phyloP scores from a whole-genome alignment of 139 green algal species.

The Picochlorum sp. region DNA sequence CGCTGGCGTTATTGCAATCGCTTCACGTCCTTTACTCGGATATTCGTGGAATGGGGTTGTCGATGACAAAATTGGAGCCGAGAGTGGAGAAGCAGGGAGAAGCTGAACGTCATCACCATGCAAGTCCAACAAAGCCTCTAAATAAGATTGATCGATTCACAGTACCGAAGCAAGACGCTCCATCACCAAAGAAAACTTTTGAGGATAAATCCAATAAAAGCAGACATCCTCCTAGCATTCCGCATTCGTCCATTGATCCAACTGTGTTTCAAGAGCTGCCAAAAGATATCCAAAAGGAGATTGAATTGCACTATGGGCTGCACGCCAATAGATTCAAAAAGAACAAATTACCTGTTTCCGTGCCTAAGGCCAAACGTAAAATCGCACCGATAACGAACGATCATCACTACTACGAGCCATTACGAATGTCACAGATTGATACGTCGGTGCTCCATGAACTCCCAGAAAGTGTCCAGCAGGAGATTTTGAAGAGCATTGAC shows the following conservation, averaged over 20 bases:
- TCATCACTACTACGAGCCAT: background rate
- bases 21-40: conserved; percentile 43
- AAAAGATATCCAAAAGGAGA: conserved; percentile 44
- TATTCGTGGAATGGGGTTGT: conserved; percentile 74
- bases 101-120: background rate
- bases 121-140: background rate
- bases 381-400: no score
- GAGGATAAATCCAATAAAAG: no score
- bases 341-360: background rate
- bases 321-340: background rate
- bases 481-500: conserved; percentile 15
- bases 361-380: background rate
- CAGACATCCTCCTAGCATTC: no score
- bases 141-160: background rate
- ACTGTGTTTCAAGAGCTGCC: conserved; percentile 61
- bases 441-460: conserved; percentile 26
- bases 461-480: conserved; percentile 16
- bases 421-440: conserved; percentile 25
- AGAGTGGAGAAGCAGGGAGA: background rate
- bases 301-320: conserved; percentile 54
- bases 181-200: no score
- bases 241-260: conserved; percentile 50
- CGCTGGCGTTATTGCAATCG: conserved; percentile 38
- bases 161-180: no score
- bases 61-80: conserved; percentile 11